Evolutionary conservation across 2,329 filamentous ascomycete species (phyloP), one percentile per base, ranked within the genome.

Genomic region (Malbranchea cinnamomea): DNA sequence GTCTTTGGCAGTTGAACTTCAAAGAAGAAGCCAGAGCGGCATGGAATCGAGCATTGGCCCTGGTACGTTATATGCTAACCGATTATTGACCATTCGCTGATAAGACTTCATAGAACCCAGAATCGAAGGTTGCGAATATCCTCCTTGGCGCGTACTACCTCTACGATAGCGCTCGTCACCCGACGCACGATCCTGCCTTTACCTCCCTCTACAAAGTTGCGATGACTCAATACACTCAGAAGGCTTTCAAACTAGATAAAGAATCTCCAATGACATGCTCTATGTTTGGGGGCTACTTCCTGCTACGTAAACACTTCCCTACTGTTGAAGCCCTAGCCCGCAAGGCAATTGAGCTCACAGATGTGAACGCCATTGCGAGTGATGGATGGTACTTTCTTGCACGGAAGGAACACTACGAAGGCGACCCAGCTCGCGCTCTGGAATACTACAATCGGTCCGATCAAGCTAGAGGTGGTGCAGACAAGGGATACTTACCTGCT

Each of bases 321-420:
- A 84, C 83, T 36, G 84, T 89, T 6, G 84, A 95, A 41, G 74
- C 75, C 12, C 66, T 98, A 11, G 82, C 87, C 5, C 79, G 85
- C 50, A 89, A 89, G 52, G 85, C 89, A 5, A 94, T 98, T 38
- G 83, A 94, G 47, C 78, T 82, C 45, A 95, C 89, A 2, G 89
- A 98, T 49, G 82, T 95, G 43, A 93, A 93, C 52, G 82, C 85
- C 3, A 83, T 95, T 52, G 87, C 87, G 14, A 93, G 87, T 56
- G 91, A 98, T 50, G 91, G 89, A 20, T 95, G 87, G 85, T 98
- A 94, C 55, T 60, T 95, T 6, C 70, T 95, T 23, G 89, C 84
- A 16, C 70, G 85, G 37, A 94, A 92, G 51, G 82, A 87, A 39
- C 89, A 98, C 49, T 82, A 83, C 41, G 70, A 74, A 34, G 78